Base-by-base conservation (phyloP, 768 basidiomycete genomes). In the Xerocomus potaroensis region DNA sequence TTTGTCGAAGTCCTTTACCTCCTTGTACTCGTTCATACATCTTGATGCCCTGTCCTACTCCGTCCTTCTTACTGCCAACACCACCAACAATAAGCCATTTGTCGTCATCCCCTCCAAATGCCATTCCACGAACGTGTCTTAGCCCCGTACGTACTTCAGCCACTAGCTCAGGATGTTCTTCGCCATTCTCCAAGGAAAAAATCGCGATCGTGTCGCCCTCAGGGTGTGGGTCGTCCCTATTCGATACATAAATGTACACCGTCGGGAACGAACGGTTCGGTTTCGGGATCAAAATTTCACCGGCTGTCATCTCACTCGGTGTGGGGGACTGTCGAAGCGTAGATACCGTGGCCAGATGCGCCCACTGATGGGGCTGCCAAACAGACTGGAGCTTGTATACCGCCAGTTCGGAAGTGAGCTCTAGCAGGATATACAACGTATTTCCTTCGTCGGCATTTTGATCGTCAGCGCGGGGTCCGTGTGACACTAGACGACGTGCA, bases 131-230 rank as follows among this genome's bases (percentile, higher is more conserved):
- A 16, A 84, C 64, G 59, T 91, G 87, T 11, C 73, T 75, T 51
- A 91, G 59, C 2, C 87, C 87, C 0, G 84, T 83, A 41, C 79
- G 72, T 16, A 87, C 74, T 58, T 90, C 86, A 5, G 65, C 68
- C 9, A 84, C 70, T 33, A 83, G 69, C 48, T 75, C 69, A 2
- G 80, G 71, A 21, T 62, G 57, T 22, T 71, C 71, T 15, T 72
- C 64, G 9, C 64, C 62, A 6, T 72, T 68, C 8, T 70, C 69
- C 34, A 82, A 70, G 7, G 77, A 71, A 66, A 84, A 89, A 26
- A 90, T 76, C 5, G 86, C 74, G 51, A 91, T 78, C 24, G 78
- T 77, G 62, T 91, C 88, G 19, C 88, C 87, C 37, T 75, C 79
- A 0, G 79, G 70, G 18, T 78, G 74, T 5, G 81, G 81, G 56